Percentiles rank a stretch among this genome's conserved stretches.
Evolutionary conservation across 2,329 filamentous ascomycete genomes (phyloP).

Genomic region (Aspergillus puulaauensis): DNA sequence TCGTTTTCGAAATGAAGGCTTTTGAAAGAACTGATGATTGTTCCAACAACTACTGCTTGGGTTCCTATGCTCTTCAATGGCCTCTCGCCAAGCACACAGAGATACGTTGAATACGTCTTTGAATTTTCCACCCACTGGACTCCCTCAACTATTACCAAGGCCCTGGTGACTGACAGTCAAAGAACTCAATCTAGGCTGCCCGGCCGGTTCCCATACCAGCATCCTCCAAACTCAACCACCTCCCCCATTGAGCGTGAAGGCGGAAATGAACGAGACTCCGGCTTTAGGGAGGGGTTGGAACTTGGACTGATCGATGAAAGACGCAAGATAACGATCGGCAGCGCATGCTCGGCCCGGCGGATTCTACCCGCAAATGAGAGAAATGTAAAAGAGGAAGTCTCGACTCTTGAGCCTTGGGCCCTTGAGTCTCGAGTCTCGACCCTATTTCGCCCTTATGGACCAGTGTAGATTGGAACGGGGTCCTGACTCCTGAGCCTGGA

Average conservation of each 20-base stretch:
- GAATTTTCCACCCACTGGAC: neutral
- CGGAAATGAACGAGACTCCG: neutral
- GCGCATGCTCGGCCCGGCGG: neutral
- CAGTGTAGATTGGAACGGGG: neutral
- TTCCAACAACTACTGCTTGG: neutral
- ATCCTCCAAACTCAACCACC: no score
- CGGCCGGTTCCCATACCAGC: no score
- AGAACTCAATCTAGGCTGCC: neutral
- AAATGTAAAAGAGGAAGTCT: neutral
- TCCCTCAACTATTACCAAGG: neutral
- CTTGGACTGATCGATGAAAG: neutral
- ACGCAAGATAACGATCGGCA: constrained; percentile 13
- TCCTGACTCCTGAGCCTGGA: neutral
- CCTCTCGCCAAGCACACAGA: neutral
- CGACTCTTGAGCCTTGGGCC: neutral
- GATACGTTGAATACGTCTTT: neutral
- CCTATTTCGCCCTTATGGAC: neutral
- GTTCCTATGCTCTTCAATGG: neutral
- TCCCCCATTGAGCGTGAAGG: neutral
- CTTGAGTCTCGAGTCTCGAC: neutral
- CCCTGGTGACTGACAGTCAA: neutral
- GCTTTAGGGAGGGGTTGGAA: neutral
- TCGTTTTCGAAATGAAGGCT: no score
- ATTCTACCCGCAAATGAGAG: neutral
- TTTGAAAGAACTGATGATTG: no score